These are phyloP conservation scores for Phascolomyces articulosus DNA, from an alignment of 371 early-diverging fungal species.

Conservation along the genomic window DNA sequence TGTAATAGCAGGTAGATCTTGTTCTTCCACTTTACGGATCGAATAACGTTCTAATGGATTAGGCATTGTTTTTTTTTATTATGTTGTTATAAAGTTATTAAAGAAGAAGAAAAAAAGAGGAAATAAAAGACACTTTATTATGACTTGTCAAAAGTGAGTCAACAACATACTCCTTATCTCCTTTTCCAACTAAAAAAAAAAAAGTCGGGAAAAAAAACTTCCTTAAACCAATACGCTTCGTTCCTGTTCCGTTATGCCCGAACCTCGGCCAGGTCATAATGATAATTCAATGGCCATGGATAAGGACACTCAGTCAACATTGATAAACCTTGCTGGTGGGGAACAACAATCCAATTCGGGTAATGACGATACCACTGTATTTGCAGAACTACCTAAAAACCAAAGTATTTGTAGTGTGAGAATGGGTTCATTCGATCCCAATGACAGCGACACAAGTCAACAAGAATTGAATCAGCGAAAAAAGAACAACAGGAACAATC, in stretches of 20 bases:
- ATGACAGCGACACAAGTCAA: not conserved
- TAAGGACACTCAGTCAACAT: not conserved
- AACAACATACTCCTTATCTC: not conserved
- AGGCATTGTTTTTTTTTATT: constrained; percentile 4
- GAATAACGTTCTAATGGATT: constrained; percentile 30
- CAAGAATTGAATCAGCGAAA: not conserved
- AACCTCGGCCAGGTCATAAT: not conserved
- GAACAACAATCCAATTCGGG: constrained; percentile 1
- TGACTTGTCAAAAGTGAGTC: too few species aligned
- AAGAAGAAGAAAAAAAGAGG: constrained; percentile 5
- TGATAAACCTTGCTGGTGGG: not conserved
- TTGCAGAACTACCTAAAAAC: not conserved
- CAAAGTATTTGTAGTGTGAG: not conserved
- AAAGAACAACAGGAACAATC: not conserved
- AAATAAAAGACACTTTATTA: not conserved
- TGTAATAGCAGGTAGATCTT: constrained; percentile 36
- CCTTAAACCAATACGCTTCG: too few species aligned
- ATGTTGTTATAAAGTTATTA: not conserved
- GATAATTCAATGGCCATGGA: not conserved
- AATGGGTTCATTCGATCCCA: not conserved
- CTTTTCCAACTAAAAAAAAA: not conserved
- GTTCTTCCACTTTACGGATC: constrained; percentile 38
- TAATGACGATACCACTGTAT: not conserved
- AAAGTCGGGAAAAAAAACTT: not conserved
- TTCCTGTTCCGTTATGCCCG: not conserved